phyloP scores from a whole-genome alignment of 305 asterid species.

The Rubia peregrina region DNA sequence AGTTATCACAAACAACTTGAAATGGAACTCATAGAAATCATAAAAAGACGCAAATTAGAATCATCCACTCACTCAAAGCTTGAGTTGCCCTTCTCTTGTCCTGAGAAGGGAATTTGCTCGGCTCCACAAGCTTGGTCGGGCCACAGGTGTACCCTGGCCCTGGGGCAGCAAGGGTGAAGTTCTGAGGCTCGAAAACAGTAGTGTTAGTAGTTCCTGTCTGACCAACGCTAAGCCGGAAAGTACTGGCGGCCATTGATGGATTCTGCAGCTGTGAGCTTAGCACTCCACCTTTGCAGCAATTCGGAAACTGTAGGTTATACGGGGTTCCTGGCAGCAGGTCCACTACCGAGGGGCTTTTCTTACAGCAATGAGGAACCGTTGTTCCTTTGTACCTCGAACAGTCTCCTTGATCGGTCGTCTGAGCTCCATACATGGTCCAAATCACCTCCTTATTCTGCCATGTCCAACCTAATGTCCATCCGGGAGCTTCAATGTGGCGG shows the following conservation, averaged over 20 bases:
- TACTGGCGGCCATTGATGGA: slow-evolving; percentile 33
- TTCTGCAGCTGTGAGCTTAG: slow-evolving; percentile 51
- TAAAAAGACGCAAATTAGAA: not conserved
- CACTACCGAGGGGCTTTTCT: slow-evolving; percentile 41
- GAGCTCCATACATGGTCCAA: slow-evolving; percentile 49
- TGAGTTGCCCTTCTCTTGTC: slow-evolving; percentile 52
- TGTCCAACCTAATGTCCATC: slow-evolving; percentile 58
- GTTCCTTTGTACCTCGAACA: slow-evolving; percentile 48
- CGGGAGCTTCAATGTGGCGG: slow-evolving; percentile 53
- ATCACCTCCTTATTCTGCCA: slow-evolving; percentile 58
- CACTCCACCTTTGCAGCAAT: slow-evolving; percentile 61
- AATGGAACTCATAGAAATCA: no score
- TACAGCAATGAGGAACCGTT: slow-evolving; percentile 51
- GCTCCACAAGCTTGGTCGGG: slow-evolving; percentile 33
- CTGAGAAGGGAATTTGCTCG: slow-evolving; percentile 31
- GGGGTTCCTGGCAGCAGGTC: slow-evolving; percentile 52
- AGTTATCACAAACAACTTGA: not conserved
- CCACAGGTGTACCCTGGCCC: slow-evolving; percentile 67
- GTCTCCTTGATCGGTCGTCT: slow-evolving; percentile 64
- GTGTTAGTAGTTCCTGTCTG: slow-evolving; percentile 45
- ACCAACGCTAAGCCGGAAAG: slow-evolving; percentile 49
- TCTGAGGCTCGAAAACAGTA: slow-evolving; percentile 41
- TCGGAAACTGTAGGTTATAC: slow-evolving; percentile 42
- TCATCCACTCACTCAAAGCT: slow-evolving; percentile 47
- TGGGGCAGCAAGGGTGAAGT: slow-evolving; percentile 46